Evolutionary conservation across 768 basidiomycete species (phyloP).

Genomic region (Crepidotus variabilis): DNA sequence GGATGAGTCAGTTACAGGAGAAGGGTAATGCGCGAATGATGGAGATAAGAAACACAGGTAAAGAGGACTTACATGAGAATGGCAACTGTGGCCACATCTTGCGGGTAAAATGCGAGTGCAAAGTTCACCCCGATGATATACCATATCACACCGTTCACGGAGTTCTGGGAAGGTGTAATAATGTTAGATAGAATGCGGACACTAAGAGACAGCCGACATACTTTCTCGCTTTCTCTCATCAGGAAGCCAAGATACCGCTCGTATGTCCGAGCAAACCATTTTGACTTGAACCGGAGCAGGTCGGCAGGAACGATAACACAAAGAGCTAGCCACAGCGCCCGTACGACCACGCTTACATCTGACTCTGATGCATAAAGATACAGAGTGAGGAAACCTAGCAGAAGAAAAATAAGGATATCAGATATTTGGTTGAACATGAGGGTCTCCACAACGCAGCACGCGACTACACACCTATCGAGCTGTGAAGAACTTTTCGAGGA

Average conservation of each 20-base stretch:
- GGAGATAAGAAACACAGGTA: constrained; percentile 5
- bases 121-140: constrained; percentile 86
- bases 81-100: constrained; percentile 85
- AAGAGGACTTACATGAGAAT: constrained; percentile 74
- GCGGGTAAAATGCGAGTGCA: constrained; percentile 71
- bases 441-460: constrained; percentile 1
- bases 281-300: constrained; percentile 63
- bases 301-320: constrained; percentile 72
- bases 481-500: constrained; percentile 83
- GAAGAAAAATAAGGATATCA: constrained; percentile 2
- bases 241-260: constrained; percentile 74
- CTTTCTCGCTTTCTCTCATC: constrained; percentile 88
- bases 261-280: constrained; percentile 63
- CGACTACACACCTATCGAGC: constrained; percentile 71
- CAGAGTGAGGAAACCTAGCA: constrained; percentile 36
- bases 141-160: constrained; percentile 85
- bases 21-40: background rate
- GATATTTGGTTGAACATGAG: background rate
- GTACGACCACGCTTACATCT: constrained; percentile 59
- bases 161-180: constrained; percentile 35
- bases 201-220: constrained; percentile 23
- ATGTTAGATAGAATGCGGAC: background rate
- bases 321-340: constrained; percentile 62
- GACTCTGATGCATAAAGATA: constrained; percentile 47
- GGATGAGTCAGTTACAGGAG: background rate